Percentiles rank a stretch among this genome's conserved stretches.
These are phyloP conservation scores for Starmerella vaccinii DNA, from an alignment of 805 yeast genomes.

Conservation along the genomic window DNA sequence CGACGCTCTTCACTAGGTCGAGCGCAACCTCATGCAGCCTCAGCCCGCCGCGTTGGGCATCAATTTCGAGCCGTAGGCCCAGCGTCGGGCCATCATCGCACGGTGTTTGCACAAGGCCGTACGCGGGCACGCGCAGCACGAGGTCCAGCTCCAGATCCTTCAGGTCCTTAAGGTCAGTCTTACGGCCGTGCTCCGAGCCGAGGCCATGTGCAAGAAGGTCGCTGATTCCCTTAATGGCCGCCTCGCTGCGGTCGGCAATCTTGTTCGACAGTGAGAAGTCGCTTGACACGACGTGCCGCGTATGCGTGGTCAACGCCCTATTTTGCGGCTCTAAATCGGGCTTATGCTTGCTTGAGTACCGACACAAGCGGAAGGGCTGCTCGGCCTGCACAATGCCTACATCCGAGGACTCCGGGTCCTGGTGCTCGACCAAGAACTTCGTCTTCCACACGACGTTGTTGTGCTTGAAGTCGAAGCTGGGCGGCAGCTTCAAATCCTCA, in stretches of 20 bases:
- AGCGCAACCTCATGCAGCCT: background rate
- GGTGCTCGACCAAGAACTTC: conserved; percentile 6
- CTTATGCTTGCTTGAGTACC: background rate
- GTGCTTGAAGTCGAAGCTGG: conserved; percentile 11
- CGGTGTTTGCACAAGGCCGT: background rate
- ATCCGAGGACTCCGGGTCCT: background rate
- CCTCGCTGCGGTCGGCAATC: background rate
- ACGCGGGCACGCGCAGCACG: background rate
- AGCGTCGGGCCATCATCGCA: background rate
- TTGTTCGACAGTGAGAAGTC: background rate
- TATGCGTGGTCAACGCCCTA: background rate
- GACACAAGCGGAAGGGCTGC: conserved; percentile 7
- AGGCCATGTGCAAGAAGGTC: background rate
- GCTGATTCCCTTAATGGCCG: background rate
- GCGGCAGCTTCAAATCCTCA: conserved; percentile 7
- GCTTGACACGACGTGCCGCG: background rate
- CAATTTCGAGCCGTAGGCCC: background rate
- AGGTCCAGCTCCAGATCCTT: background rate
- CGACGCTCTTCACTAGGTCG: conserved; percentile 6
- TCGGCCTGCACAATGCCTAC: background rate
- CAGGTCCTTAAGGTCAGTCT: background rate
- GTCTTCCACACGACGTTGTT: conserved; percentile 11
- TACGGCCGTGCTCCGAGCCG: background rate
- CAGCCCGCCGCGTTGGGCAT: background rate
- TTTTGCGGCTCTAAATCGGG: background rate